These are phyloP conservation scores for Aspergillus novoparasiticus DNA, from an alignment of 2,329 filamentous ascomycete genomes.

Conservation along the genomic window DNA sequence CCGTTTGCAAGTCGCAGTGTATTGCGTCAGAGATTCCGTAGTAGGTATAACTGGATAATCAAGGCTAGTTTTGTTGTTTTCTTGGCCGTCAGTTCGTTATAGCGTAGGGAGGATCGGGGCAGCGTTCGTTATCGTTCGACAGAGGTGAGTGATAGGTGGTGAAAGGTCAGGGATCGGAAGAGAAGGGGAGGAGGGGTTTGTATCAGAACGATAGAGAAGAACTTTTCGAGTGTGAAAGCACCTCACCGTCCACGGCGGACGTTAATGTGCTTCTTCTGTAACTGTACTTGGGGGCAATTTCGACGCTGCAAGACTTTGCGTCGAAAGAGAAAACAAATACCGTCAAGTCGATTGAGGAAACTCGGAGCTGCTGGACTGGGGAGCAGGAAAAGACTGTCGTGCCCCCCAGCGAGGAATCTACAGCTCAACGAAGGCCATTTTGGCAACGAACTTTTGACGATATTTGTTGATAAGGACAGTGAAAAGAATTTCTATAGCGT, in stretches of 20 bases:
- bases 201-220: slow-evolving; percentile 11
- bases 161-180: slow-evolving; percentile 15
- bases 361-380: slow-evolving; percentile 88
- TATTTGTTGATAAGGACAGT: slow-evolving; percentile 51
- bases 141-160: slow-evolving; percentile 16
- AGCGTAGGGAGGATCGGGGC: slow-evolving; percentile 10
- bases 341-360: slow-evolving; percentile 55
- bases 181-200: slow-evolving; percentile 18
- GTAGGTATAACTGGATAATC: slow-evolving; percentile 7
- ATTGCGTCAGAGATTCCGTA: slow-evolving; percentile 25
- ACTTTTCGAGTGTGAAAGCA: slow-evolving; percentile 33
- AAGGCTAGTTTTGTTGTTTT: slow-evolving; percentile 10
- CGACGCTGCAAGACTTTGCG: slow-evolving; percentile 53
- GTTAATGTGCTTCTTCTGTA: slow-evolving; percentile 40
- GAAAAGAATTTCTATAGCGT: slow-evolving; percentile 16
- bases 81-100: slow-evolving; percentile 20
- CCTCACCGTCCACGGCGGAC: slow-evolving; percentile 39
- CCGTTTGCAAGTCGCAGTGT: slow-evolving; percentile 15
- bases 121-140: slow-evolving; percentile 17
- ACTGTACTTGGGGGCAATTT: slow-evolving; percentile 59
- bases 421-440: slow-evolving; percentile 80
- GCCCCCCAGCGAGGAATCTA: slow-evolving; percentile 83
- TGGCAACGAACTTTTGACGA: slow-evolving; percentile 73
- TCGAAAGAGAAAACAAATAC: slow-evolving; percentile 58
- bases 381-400: slow-evolving; percentile 59